Percentiles rank a stretch among this genome's conserved stretches.
These are phyloP conservation scores for Exophiala dermatitidis DNA, from an alignment of 2,329 filamentous ascomycete species.

Conservation along the genomic window DNA sequence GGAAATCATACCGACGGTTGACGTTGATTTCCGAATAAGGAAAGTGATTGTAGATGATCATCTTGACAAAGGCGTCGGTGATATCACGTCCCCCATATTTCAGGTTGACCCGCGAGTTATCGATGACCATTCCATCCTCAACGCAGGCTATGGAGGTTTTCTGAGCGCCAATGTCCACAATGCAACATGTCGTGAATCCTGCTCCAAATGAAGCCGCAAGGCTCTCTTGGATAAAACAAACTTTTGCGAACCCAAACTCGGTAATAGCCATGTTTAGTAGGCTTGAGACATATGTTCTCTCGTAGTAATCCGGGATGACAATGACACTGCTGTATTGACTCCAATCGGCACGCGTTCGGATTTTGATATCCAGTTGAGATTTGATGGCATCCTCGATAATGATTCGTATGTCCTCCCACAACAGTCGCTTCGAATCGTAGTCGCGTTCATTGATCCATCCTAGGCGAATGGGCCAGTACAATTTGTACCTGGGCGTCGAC, in stretches of 20 bases:
- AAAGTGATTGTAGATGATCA: constrained; percentile 95
- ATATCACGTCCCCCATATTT: constrained; percentile 92
- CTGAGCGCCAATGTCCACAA: constrained; percentile 92
- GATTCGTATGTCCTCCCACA: constrained; percentile 80
- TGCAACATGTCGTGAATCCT: constrained; percentile 86
- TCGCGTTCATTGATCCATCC: constrained; percentile 88
- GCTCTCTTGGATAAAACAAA: constrained; percentile 94
- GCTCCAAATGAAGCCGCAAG: constrained; percentile 91
- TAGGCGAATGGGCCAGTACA: constrained; percentile 84
- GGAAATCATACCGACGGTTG: constrained; percentile 78
- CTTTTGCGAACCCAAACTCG: constrained; percentile 80
- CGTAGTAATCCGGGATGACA: constrained; percentile 92
- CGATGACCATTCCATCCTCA: constrained; percentile 88
- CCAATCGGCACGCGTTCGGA: constrained; percentile 56
- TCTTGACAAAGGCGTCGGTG: constrained; percentile 90
- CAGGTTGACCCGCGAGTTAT: constrained; percentile 89
- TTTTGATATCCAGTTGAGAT: constrained; percentile 67
- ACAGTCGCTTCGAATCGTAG: constrained; percentile 68
- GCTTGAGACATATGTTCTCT: constrained; percentile 83
- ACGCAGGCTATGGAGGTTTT: constrained; percentile 97
- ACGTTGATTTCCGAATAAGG: constrained; percentile 94
- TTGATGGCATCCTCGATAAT: constrained; percentile 81
- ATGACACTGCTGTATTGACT: constrained; percentile 93
- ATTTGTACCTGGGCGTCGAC: constrained; percentile 79
- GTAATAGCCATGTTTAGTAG: constrained; percentile 77